These are phyloP conservation scores for Corylus americana DNA, from an alignment of 306 rosid genomes.

Conservation along the genomic window DNA sequence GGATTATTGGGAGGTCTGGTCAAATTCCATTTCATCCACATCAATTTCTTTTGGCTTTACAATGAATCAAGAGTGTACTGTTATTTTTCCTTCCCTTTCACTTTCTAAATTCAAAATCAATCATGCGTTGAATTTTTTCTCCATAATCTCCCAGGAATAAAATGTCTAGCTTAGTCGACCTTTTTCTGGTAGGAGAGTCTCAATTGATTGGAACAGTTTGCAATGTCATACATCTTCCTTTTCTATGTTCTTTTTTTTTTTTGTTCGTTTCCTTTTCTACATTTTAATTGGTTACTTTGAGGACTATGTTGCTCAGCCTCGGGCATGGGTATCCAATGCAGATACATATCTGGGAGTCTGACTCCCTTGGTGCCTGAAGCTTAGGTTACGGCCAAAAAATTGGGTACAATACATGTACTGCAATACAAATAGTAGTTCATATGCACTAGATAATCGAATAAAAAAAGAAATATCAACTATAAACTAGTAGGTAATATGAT, in stretches of 20 bases:
- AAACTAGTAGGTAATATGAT: no score
- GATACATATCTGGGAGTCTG: background rate
- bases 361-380: background rate
- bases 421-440: no score
- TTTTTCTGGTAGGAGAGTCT: background rate
- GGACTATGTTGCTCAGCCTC: background rate
- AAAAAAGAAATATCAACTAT: no score
- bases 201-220: background rate
- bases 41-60: background rate
- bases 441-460: no score
- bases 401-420: no score
- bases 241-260: background rate
- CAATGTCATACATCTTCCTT: background rate
- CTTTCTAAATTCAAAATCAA: slow-evolving; percentile 16
- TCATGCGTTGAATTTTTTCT: background rate
- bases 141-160: background rate
- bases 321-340: background rate
- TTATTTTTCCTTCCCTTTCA: background rate
- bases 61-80: slow-evolving; percentile 2
- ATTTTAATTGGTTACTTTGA: background rate
- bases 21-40: slow-evolving; percentile 4
- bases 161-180: background rate
- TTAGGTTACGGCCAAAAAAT: background rate
- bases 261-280: no score
- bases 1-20: slow-evolving; percentile 83